These are phyloP conservation scores for Sporothrix pseudoabietina DNA, from an alignment of 2,329 filamentous ascomycete species.

Conservation along the genomic window DNA sequence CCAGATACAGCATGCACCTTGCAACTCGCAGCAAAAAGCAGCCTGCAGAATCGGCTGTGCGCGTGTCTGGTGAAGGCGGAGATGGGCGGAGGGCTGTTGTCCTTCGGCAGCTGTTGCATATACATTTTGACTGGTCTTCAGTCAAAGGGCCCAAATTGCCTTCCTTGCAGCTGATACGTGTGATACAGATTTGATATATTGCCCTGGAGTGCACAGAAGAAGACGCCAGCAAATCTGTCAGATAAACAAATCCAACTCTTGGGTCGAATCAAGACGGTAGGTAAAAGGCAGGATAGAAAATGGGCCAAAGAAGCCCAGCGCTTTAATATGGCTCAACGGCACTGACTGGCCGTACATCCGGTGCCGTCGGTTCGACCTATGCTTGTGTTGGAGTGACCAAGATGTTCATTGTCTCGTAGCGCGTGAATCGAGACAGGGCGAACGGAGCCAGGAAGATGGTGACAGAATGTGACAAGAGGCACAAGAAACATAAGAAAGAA, in stretches of 20 bases:
- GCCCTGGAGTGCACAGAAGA: neutral
- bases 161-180: neutral
- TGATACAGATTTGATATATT: constrained; percentile 1
- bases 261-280: neutral
- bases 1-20: constrained; percentile 4
- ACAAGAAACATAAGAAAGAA: neutral
- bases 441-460: neutral
- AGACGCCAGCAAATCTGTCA: constrained; percentile 7
- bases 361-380: constrained; percentile 17
- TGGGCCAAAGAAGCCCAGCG: neutral
- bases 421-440: neutral
- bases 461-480: neutral
- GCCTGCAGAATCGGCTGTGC: constrained; percentile 26
- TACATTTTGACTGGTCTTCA: neutral
- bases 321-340: neutral
- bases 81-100: neutral
- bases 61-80: neutral
- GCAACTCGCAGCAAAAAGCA: neutral
- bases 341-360: neutral
- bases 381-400: neutral
- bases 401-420: neutral
- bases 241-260: constrained; percentile 13
- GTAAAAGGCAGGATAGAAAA: neutral
- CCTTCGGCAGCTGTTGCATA: neutral
- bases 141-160: neutral